Base-by-base conservation (phyloP, 1,139 yeast genomes). In the Candida tropicalis region DNA sequence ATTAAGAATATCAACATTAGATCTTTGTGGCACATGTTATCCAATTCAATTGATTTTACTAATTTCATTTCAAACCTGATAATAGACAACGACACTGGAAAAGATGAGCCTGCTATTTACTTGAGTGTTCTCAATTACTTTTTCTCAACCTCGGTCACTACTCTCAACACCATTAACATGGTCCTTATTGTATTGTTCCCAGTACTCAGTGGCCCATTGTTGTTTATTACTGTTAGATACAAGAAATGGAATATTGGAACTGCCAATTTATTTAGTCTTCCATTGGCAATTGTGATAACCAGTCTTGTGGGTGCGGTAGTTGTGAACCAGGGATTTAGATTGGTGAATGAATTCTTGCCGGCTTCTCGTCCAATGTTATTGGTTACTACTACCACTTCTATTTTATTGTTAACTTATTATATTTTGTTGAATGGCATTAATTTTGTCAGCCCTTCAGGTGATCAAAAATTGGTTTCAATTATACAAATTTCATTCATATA, bases 11-110 rank as follows among this genome's bases (percentile, higher is more conserved):
- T 89, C 10, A 68, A 84, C 26, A 77, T 75, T 48, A 80, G 75
- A 29, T 81, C 96, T 0, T 68, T 90, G 40, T 84, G 93, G 84
- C 93, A 87, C 60, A 89, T 90, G 96, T 69, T 87, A 40, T 75
- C 84, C 2, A 82, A 79, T 45, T 70, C 93, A 0, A 64, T 87
- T 53, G 95, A 86, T 52, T 70, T 83, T 44, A 68, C 66, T 11
- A 47, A 74, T 0, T 54, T 56, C 5, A 64, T 80, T 10, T 58
- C 81, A 45, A 68, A 74, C 0, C 57, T 60, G 15, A 61, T 70
- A 18, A 59, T 72, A 25, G 73, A 68, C 36, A 78, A 70, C 50
- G 63, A 55, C 23, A 75, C 54, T 10, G 49, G 46, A 8, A 45
- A 43, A 13, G 54, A 50, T 9, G 73, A 76, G 10, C 73, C 74